Evolutionary conservation across 1,284 basidiomycete species (phyloP), one percentile per base, ranked within the genome.

Genomic region (Puccinia triticina): DNA sequence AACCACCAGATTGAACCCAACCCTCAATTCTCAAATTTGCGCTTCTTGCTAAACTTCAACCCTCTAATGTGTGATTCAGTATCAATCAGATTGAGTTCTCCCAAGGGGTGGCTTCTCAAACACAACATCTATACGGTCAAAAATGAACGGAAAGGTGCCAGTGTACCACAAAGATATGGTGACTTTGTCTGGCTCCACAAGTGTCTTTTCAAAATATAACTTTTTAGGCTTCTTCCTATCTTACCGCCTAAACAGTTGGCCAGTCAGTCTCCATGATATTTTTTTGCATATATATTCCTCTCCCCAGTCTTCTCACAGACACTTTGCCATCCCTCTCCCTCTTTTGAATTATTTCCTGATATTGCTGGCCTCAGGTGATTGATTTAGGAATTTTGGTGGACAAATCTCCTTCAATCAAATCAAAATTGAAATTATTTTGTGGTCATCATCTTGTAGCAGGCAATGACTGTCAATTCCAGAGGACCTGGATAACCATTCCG

Each of bases 181-280:
- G 95, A 98, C 86, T 98, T 97, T 86, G 90, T 91, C 10, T 95
- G 93, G 88, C 88, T 98, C 32, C 92, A 93, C 90, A 94, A 96
- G 83, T 92, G 91, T 83, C 89, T 98, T 53, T 88, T 91, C 18
- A 87, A 87, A 77, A 87, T 88, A 74, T 94, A 98, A 88, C 95
- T 95, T 0, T 97, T 97, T 90, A 91, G 95, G 53, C 88, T 97
- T 26, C 89, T 96, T 83, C 92, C 94, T 23, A 88, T 91, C 1
- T 88, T 97, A 50, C 95, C 95, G 12, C 95, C 95, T 0, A 98
- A 98, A 87, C 91, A 94, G 67, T 89, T 97, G 83, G 93, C 93
- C 86, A 92, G 94, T 93, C 86, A 89, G 92, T 90, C n/a, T 32
- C 21, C 64, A 67, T 75, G n/a, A 37, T 18, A 84, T 40, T 69